Conservation (phyloP, 2,329 filamentous ascomycete species). For the Cytospora leucostoma region DNA sequence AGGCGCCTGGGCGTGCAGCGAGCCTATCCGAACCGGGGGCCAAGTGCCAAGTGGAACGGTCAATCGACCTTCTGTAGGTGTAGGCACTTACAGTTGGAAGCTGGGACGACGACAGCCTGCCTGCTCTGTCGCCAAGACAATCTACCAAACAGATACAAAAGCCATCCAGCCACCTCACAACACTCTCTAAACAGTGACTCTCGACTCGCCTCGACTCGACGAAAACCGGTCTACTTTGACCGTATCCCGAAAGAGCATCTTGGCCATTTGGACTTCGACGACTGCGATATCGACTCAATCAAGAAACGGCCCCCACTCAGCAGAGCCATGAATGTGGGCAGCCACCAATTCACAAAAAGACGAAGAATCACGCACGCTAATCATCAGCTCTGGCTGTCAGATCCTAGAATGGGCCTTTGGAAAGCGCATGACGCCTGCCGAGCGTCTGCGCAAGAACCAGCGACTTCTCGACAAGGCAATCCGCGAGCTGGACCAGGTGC, state of each 20-base stretch:
- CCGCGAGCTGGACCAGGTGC: slow-evolving; percentile 90
- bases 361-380: slow-evolving; percentile 26
- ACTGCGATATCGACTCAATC: slow-evolving; percentile 22
- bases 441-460: slow-evolving; percentile 91
- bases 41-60: slow-evolving; percentile 16
- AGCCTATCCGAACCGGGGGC: slow-evolving; percentile 15
- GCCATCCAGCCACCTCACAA: background rate
- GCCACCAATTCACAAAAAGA: slow-evolving; percentile 9
- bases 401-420: slow-evolving; percentile 99
- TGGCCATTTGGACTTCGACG: background rate
- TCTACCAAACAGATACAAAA: background rate
- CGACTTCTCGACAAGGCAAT: slow-evolving; percentile 96
- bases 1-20: background rate
- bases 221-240: background rate
- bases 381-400: slow-evolving; percentile 47
- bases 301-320: slow-evolving; percentile 12
- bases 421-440: slow-evolving; percentile 96
- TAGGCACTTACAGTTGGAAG: background rate
- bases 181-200: background rate
- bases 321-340: slow-evolving; percentile 57
- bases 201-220: background rate
- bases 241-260: background rate
- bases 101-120: background rate
- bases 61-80: slow-evolving; percentile 2
- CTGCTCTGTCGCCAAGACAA: background rate